Percentiles rank a stretch among this genome's conserved stretches.
phyloP scores from a whole-genome alignment of 2,329 filamentous ascomycete species.

The Aspergillus sp. region DNA sequence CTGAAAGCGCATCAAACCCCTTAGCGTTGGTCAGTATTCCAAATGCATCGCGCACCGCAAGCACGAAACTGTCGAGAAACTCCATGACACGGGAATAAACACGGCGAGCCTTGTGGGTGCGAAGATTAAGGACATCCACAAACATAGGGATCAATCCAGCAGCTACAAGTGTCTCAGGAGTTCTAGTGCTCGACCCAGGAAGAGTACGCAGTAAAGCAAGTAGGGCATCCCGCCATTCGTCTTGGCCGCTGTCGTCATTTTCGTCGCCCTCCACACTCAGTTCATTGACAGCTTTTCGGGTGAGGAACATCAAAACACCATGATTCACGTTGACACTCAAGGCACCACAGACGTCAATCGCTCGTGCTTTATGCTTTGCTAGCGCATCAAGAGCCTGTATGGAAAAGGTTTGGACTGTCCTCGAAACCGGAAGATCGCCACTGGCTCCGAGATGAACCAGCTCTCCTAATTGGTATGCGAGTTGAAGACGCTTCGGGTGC shows the following conservation, averaged over 20 bases:
- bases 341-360: constrained; percentile 81
- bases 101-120: constrained; percentile 77
- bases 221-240: constrained; percentile 86
- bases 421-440: constrained; percentile 66
- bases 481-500: constrained; percentile 82
- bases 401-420: constrained; percentile 78
- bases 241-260: constrained; percentile 64
- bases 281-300: constrained; percentile 84
- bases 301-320: constrained; percentile 87
- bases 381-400: constrained; percentile 83
- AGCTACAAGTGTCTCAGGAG: constrained; percentile 79
- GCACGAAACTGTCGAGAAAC: constrained; percentile 86
- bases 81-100: constrained; percentile 80
- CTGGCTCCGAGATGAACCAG: constrained; percentile 80
- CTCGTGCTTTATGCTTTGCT: constrained; percentile 72
- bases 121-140: constrained; percentile 81
- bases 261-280: constrained; percentile 63
- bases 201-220: constrained; percentile 86
- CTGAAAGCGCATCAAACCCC: constrained; percentile 87
- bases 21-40: constrained; percentile 76
- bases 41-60: constrained; percentile 81
- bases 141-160: constrained; percentile 88
- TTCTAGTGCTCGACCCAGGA: constrained; percentile 67
- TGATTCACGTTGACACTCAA: constrained; percentile 95
- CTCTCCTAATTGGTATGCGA: constrained; percentile 89